A percentile compares a stretch with the other conserved stretches of the same genome.
Evolutionary conservation across 1,284 basidiomycete species (phyloP).

Genomic region (Lignosus rhinocerotis): DNA sequence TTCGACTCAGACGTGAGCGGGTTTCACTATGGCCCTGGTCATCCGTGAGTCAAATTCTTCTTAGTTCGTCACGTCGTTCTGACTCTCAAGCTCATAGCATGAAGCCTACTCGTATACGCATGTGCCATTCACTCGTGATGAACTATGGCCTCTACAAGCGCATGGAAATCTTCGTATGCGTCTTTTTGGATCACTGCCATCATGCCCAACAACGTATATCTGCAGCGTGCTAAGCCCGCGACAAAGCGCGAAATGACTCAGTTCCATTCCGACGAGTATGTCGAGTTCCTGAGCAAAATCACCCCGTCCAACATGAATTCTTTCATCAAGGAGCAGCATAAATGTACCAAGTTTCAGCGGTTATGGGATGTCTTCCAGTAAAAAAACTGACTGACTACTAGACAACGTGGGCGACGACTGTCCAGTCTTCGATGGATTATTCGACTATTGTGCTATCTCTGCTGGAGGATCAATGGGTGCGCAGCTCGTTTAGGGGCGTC

Average conservation of each 20-base stretch:
- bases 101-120: constrained; percentile 97
- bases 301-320: constrained; percentile 85
- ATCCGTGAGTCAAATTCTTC: constrained; percentile 54
- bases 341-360: constrained; percentile 60
- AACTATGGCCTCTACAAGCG: constrained; percentile 98
- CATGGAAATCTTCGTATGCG: constrained; percentile 93
- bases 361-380: too few species aligned
- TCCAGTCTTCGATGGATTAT: constrained; percentile 96
- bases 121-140: constrained; percentile 99
- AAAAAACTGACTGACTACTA: constrained; percentile 27
- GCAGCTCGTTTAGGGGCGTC: constrained; percentile 25
- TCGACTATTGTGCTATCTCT: constrained; percentile 98
- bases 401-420: constrained; percentile 95
- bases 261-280: constrained; percentile 93
- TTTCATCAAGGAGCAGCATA: constrained; percentile 94
- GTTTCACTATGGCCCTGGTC: constrained; percentile 97
- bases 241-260: constrained; percentile 98
- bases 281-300: constrained; percentile 85
- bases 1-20: constrained; percentile 99
- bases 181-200: background rate
- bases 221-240: constrained; percentile 95
- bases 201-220: background rate
- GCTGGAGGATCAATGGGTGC: constrained; percentile 98
- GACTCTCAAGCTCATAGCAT: constrained; percentile 51
- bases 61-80: constrained; percentile 6